These are phyloP conservation scores for Anisodus tanguticus DNA, from an alignment of 257 asterid species.

Conservation along the genomic window DNA sequence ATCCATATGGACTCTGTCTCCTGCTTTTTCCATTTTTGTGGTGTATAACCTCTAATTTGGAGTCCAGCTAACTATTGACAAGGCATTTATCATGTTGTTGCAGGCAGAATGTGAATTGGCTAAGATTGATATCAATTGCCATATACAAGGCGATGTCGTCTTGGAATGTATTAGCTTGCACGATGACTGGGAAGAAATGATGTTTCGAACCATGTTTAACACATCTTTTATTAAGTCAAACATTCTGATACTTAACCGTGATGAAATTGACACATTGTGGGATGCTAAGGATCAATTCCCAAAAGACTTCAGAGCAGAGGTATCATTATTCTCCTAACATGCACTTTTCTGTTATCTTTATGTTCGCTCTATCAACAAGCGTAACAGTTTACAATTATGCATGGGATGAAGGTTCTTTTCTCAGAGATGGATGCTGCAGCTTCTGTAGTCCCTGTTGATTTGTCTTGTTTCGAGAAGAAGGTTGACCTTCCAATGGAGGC, in stretches of 20 bases:
- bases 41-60: constrained; percentile 8
- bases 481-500: constrained; percentile 56
- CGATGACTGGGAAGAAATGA: constrained; percentile 52
- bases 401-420: constrained; percentile 56
- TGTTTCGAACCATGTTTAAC: constrained; percentile 75
- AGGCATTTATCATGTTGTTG: constrained; percentile 38
- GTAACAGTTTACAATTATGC: neutral
- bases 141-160: constrained; percentile 77
- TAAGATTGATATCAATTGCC: constrained; percentile 68
- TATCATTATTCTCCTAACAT: constrained; percentile 36
- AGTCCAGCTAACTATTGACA: neutral
- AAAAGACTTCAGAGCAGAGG: constrained; percentile 71
- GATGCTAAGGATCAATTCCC: constrained; percentile 54
- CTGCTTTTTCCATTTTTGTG: neutral
- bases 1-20: neutral
- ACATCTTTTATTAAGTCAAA: constrained; percentile 66
- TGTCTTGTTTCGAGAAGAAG: constrained; percentile 36
- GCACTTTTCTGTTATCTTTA: constrained; percentile 11
- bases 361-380: neutral
- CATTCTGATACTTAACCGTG: constrained; percentile 53
- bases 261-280: constrained; percentile 65
- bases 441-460: constrained; percentile 40
- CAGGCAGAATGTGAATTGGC: constrained; percentile 68
- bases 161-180: constrained; percentile 65
- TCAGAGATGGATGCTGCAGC: constrained; percentile 61